Percentiles rank a stretch among this genome's conserved stretches.
Conservation (phyloP, 176 grass and related monocot genomes). For the Eleusine coracana region DNA sequence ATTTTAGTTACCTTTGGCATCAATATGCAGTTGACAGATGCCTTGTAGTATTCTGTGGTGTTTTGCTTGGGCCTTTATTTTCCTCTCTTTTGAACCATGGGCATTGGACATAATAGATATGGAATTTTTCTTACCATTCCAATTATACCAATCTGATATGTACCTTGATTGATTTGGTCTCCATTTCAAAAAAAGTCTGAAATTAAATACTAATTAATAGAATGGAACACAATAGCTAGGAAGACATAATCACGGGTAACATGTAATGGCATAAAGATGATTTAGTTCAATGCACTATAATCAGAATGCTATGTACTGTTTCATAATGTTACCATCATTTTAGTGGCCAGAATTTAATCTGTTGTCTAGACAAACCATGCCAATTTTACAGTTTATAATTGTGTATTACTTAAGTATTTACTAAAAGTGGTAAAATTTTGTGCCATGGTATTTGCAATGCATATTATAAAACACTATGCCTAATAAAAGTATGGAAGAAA, state of each 20-base stretch:
- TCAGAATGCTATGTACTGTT: background rate
- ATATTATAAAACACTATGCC: background rate
- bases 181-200: background rate
- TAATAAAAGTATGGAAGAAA: background rate
- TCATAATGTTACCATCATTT: constrained; percentile 15
- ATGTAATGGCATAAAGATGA: background rate
- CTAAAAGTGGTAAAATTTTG: background rate
- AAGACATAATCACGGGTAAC: background rate
- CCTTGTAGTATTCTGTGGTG: background rate
- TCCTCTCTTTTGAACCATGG: background rate
- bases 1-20: background rate
- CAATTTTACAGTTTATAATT: background rate
- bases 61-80: constrained; percentile 17
- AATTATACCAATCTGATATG: background rate
- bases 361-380: background rate
- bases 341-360: background rate
- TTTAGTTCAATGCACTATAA: background rate
- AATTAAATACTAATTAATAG: background rate
- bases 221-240: background rate
- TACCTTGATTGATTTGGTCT: background rate
- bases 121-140: background rate
- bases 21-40: background rate
- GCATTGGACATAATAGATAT: background rate
- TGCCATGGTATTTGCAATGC: background rate
- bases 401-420: background rate